Evolutionary conservation across 225 moss, liverwort and hornwort species (phyloP).

Genomic region (Sphagnum contortum): DNA sequence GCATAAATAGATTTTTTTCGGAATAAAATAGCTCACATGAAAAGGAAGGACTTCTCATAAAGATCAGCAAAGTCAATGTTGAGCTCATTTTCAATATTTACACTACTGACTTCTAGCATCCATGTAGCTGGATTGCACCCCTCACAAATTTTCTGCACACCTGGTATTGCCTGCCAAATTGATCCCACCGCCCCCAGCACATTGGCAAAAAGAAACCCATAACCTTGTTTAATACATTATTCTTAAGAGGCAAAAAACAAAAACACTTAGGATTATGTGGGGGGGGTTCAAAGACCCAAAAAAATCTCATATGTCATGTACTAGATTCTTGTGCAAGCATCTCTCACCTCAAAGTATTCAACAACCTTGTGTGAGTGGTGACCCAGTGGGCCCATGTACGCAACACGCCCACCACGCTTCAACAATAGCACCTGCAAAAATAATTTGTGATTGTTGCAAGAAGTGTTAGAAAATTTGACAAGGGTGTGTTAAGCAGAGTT

Average conservation of each 20-base stretch:
- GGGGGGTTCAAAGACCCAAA: too few relatives aligned
- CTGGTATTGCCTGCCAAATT: slow-evolving; percentile 3
- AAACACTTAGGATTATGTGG: too few relatives aligned
- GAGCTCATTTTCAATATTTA: background rate
- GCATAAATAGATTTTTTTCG: too few relatives aligned
- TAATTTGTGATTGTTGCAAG: too few relatives aligned
- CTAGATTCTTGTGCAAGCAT: too few relatives aligned
- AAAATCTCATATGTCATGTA: too few relatives aligned
- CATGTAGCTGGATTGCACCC: slow-evolving; percentile 6
- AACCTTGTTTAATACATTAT: too few relatives aligned
- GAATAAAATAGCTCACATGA: background rate
- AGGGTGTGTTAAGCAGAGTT: too few relatives aligned
- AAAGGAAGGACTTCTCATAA: background rate
- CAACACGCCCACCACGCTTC: slow-evolving; percentile 10
- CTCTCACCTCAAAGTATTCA: slow-evolving; percentile 9
- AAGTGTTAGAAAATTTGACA: background rate
- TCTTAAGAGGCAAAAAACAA: too few relatives aligned
- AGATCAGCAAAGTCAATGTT: background rate
- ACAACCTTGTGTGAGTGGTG: slow-evolving; percentile 5
- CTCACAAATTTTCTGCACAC: slow-evolving; percentile 4
- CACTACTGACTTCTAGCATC: slow-evolving; percentile 6
- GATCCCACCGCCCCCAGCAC: too few relatives aligned
- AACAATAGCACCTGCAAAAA: slow-evolving; percentile 4
- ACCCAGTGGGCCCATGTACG: slow-evolving; percentile 5
- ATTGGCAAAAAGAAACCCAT: too few relatives aligned